Evolutionary conservation across 1,139 yeast species (phyloP).

Genomic region (Geotrichum restrictum): DNA sequence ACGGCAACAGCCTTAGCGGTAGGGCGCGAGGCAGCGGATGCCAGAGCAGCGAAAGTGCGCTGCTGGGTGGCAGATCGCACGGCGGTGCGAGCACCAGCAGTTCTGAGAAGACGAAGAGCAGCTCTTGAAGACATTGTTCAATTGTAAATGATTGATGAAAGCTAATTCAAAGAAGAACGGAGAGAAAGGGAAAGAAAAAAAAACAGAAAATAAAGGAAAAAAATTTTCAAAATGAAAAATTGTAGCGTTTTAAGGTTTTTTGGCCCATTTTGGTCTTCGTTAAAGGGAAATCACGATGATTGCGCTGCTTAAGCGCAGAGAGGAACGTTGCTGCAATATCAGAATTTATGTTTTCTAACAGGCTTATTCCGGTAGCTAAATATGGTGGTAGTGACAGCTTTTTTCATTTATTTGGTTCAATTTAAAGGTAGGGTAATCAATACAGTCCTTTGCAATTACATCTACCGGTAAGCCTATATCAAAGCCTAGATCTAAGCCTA

Average conservation of each 20-base stretch:
- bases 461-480: too few species aligned
- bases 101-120: constrained; percentile 33
- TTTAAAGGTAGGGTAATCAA: too few species aligned
- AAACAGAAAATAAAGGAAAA: neutral
- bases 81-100: constrained; percentile 32
- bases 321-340: too few species aligned
- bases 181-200: neutral
- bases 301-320: too few species aligned
- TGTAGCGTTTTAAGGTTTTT: neutral
- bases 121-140: constrained; percentile 33
- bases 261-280: neutral
- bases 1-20: constrained; percentile 23
- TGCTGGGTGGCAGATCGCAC: constrained; percentile 32
- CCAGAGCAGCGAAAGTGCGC: constrained; percentile 27
- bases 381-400: neutral
- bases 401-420: too few species aligned
- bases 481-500: too few species aligned
- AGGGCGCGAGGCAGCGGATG: constrained; percentile 24
- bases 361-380: too few species aligned
- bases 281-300: too few species aligned
- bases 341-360: too few species aligned
- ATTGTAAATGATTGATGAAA: neutral
- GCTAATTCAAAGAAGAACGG: neutral
- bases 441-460: too few species aligned
- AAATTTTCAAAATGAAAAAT: neutral